Conservation (phyloP, 2,329 filamentous ascomycete species). For the Lanzia echinophila region DNA sequence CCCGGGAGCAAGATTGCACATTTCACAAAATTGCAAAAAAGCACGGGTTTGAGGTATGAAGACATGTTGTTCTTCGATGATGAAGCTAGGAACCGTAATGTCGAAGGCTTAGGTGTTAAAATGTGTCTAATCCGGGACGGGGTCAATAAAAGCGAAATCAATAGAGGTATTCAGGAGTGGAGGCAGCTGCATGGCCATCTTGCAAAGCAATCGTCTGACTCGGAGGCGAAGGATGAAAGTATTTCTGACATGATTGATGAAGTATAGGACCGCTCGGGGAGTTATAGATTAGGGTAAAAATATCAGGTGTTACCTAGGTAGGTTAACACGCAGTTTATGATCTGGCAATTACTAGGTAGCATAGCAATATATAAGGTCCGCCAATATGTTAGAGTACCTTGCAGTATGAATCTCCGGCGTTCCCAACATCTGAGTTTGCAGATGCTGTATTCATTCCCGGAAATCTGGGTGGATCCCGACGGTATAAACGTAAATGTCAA, state of each 20-base stretch:
- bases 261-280: too few relatives aligned
- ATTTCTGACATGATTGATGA: too few relatives aligned
- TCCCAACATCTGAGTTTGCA: too few relatives aligned
- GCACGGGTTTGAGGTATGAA: conserved; percentile 63
- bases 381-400: too few relatives aligned
- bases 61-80: conserved; percentile 98
- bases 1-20: conserved; percentile 81
- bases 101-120: conserved; percentile 59
- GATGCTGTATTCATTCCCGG: background rate
- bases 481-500: background rate
- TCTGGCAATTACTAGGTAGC: too few relatives aligned
- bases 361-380: too few relatives aligned
- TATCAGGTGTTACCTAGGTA: too few relatives aligned
- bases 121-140: conserved; percentile 76
- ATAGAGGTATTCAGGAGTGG: conserved; percentile 76
- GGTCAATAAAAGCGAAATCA: conserved; percentile 68
- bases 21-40: conserved; percentile 65
- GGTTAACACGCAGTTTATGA: too few relatives aligned
- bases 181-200: conserved; percentile 47
- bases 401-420: too few relatives aligned
- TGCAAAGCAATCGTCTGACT: background rate
- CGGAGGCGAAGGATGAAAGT: background rate
- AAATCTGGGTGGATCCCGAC: background rate
- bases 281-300: too few relatives aligned
- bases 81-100: conserved; percentile 78